Evolutionary conservation across 805 yeast genomes (phyloP), one percentile per base, ranked within the genome.

Genomic region (Candida corydali): DNA sequence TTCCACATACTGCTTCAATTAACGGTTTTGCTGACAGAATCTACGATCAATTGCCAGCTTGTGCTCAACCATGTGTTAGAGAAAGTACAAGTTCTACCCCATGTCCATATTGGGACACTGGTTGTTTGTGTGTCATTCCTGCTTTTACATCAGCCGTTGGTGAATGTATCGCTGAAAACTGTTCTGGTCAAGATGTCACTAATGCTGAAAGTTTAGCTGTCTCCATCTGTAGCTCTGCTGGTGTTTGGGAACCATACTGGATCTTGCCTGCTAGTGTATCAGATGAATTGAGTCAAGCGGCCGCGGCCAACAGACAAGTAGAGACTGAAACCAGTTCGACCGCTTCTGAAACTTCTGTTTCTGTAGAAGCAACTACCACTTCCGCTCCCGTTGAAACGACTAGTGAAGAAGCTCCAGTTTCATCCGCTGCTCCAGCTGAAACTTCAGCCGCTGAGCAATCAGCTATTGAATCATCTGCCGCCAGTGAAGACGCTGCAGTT

Each of bases 401-500:
- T 11, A 51, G 48, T 19, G 49, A 54, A 25, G 68, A 67, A 9
- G 8, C 31, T 7, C 19, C 26, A 19, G 22, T 17, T 16, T 18
- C 8, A 24, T 9, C 34, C 12, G n/a, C 28, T 16, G 16, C 39
- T 20, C 12, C 34, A 14, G 17, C 18, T 12, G 22, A 24, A 30
- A 16, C 31, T 25, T 11, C 30, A 9, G 26, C 26, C 29, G 27
- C 22, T 22, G 36, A 15, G 16, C 7, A 27, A 19, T 18, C 39
- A n/a, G 3, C 31, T 20, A 22, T 19, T 17, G 29, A 17, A 29
- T 17, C 29, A 8, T 7, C 36, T 31, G 16, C 35, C 20, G 22
- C 17, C 7, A 30, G 17, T 8, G 28, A 15, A 46, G 89, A 97
- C 1, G 89, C 89, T 17, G 28, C 89, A 60, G 89, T 97, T 0